Evolutionary conservation across 2,329 filamentous ascomycete genomes (phyloP).

Genomic region (Fusarium sp.): DNA sequence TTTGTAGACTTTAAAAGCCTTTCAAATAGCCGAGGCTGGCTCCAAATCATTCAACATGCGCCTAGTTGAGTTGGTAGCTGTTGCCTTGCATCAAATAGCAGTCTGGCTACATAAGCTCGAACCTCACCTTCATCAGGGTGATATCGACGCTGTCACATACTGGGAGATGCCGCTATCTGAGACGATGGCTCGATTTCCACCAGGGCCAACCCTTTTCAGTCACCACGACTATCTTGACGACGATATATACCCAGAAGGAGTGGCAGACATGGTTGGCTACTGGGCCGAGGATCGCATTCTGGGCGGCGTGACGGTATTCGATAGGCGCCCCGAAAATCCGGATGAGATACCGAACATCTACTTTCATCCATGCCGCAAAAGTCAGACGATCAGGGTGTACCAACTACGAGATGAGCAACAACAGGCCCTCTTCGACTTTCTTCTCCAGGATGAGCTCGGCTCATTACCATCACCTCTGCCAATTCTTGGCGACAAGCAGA

Average conservation of each 20-base stretch:
- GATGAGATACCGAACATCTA: constrained; percentile 8
- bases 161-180: constrained; percentile 17
- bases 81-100: constrained; percentile 16
- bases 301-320: constrained; percentile 14
- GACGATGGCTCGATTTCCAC: background rate
- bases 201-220: constrained; percentile 18
- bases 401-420: constrained; percentile 22
- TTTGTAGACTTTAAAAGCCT: background rate
- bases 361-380: constrained; percentile 14
- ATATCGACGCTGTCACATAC: constrained; percentile 6
- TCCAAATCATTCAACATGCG: constrained; percentile 1
- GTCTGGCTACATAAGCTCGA: constrained; percentile 9
- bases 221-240: constrained; percentile 20
- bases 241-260: constrained; percentile 22
- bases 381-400: constrained; percentile 22
- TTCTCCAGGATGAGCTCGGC: background rate
- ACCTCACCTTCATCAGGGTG: constrained; percentile 2
- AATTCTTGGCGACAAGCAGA: constrained; percentile 7
- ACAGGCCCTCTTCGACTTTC: constrained; percentile 6
- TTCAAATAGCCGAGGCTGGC: background rate
- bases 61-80: constrained; percentile 8
- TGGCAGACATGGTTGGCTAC: constrained; percentile 23
- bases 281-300: constrained; percentile 26
- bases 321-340: background rate
- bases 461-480: constrained; percentile 1